Percentiles rank a stretch among this genome's conserved stretches.
phyloP scores from a whole-genome alignment of 495 filamentous ascomycete genomes.

The Trichocladium uniseriatum region DNA sequence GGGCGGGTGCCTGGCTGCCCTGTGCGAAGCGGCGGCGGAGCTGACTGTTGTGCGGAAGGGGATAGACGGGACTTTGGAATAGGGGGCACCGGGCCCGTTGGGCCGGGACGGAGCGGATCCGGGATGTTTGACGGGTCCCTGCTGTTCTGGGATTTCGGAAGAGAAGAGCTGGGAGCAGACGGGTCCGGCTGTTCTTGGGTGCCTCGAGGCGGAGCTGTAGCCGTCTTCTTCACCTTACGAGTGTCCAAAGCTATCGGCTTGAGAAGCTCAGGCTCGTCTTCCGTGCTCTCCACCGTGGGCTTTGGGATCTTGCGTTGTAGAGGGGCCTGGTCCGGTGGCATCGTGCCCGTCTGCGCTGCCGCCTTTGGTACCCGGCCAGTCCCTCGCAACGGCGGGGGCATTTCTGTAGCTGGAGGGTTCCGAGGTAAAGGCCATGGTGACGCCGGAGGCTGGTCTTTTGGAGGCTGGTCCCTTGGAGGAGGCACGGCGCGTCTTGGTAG shows the following conservation, averaged over 20 bases:
- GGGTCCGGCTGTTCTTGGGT: background rate
- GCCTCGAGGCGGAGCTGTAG: background rate
- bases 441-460: background rate
- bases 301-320: background rate
- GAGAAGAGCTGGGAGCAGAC: slow-evolving; percentile 4
- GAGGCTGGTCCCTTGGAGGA: background rate
- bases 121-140: background rate
- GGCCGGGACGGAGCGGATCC: background rate
- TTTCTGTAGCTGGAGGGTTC: background rate
- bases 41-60: background rate
- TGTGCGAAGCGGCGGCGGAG: background rate
- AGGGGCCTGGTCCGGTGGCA: background rate
- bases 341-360: background rate
- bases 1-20: background rate
- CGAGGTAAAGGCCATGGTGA: slow-evolving; percentile 2
- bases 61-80: background rate
- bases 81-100: background rate
- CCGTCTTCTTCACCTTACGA: background rate
- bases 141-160: background rate
- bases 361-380: background rate
- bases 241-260: background rate
- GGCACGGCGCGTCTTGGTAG: background rate
- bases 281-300: background rate
- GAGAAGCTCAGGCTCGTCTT: background rate
- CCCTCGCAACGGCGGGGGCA: background rate